Percentiles rank a stretch among this genome's conserved stretches.
Evolutionary conservation across 352 stramenopile species (phyloP).

Genomic region (Phytopythium chamaehyphon): DNA sequence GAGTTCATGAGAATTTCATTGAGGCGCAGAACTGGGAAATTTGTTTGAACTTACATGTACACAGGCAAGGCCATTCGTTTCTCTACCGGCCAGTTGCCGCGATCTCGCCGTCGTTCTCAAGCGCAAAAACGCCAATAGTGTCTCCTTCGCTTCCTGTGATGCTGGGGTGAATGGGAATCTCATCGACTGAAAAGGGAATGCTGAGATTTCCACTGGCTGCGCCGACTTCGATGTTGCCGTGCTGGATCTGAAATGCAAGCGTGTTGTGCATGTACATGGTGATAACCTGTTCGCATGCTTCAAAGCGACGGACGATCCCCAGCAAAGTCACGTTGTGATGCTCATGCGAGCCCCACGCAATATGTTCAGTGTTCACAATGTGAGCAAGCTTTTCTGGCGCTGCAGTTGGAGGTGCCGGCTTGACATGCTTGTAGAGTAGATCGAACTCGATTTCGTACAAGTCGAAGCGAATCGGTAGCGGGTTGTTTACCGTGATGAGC

Average conservation of each 20-base stretch:
- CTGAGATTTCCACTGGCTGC: constrained; percentile 61
- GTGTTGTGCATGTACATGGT: constrained; percentile 58
- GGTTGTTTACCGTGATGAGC: constrained; percentile 73
- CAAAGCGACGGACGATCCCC: constrained; percentile 51
- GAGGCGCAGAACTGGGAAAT: constrained; percentile 4
- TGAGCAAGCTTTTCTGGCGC: constrained; percentile 22
- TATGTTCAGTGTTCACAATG: constrained; percentile 43
- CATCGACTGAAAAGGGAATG: constrained; percentile 62
- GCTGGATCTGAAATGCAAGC: constrained; percentile 63
- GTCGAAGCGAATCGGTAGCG: constrained; percentile 71
- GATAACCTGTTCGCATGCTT: constrained; percentile 60
- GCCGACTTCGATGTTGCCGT: constrained; percentile 51
- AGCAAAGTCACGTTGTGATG: constrained; percentile 61
- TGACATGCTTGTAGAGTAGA: constrained; percentile 47
- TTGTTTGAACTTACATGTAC: constrained; percentile 5
- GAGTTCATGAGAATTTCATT: neutral
- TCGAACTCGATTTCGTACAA: constrained; percentile 68
- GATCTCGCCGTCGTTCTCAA: neutral
- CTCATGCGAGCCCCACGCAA: constrained; percentile 56
- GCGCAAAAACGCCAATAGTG: constrained; percentile 9
- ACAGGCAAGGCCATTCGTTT: too few relatives aligned
- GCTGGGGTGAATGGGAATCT: constrained; percentile 62
- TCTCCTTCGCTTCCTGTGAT: constrained; percentile 7
- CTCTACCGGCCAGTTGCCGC: constrained; percentile 8
- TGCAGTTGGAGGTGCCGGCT: neutral